phyloP scores from a whole-genome alignment of 331 rosid species.

The Malus hybrid region DNA sequence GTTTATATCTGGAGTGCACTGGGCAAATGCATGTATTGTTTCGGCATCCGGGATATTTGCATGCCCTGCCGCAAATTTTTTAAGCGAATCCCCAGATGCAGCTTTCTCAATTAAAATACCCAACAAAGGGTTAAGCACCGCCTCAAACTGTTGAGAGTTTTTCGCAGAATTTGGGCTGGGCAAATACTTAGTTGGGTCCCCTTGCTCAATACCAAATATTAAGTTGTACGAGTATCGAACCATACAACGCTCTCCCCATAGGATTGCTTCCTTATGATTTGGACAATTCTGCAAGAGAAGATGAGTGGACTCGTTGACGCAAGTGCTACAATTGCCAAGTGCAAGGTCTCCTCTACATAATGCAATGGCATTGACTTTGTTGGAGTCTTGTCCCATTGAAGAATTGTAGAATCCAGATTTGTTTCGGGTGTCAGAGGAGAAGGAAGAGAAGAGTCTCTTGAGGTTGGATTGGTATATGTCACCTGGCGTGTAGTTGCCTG shows the following conservation, averaged over 20 bases:
- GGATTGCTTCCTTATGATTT: conserved; percentile 9
- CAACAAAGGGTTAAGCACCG: neutral
- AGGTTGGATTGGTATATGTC: conserved; percentile 4
- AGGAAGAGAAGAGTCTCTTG: neutral
- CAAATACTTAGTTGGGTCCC: rapidly evolving
- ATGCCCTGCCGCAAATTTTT: conserved; percentile 6
- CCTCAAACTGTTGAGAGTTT: neutral
- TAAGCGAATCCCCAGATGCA: neutral
- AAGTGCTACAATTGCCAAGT: neutral
- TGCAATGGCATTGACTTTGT: conserved; percentile 5
- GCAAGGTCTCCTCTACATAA: conserved; percentile 16
- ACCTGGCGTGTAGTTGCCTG: neutral
- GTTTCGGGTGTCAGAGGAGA: neutral
- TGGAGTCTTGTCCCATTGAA: neutral
- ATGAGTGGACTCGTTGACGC: neutral
- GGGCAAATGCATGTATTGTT: conserved; percentile 3
- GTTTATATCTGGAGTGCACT: conserved; percentile 28
- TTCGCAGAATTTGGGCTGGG: neutral
- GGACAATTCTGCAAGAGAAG: conserved; percentile 8
- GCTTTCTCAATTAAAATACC: neutral
- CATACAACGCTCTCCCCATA: conserved; percentile 2
- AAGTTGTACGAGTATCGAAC: conserved; percentile 6
- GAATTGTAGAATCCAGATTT: neutral
- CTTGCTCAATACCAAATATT: neutral
- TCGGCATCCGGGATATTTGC: neutral